Percentiles rank a stretch among this genome's conserved stretches.
Conservation (phyloP, 495 filamentous ascomycete species). For the Aspergillus egyptiacus region DNA sequence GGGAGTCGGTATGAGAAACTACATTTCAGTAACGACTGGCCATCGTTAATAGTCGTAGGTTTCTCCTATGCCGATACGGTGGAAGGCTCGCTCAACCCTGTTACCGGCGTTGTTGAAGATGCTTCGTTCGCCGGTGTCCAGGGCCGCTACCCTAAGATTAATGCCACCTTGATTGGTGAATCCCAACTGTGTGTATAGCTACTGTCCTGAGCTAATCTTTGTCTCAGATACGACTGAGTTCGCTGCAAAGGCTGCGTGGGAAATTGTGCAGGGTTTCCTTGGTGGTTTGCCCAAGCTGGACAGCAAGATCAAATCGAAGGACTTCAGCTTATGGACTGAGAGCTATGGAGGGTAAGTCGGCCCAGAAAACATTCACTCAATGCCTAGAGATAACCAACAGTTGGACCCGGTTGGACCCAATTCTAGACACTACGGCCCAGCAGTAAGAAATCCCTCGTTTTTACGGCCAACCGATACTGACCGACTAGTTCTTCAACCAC, state of each 20-base stretch:
- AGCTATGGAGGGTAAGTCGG: slow-evolving; percentile 58
- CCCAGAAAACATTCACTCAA: neutral
- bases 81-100: slow-evolving; percentile 37
- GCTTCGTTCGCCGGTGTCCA: slow-evolving; percentile 34
- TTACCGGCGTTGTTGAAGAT: slow-evolving; percentile 41
- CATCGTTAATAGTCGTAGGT: slow-evolving; percentile 18
- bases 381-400: slow-evolving; percentile 7
- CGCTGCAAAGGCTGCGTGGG: slow-evolving; percentile 50
- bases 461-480: slow-evolving; percentile 7
- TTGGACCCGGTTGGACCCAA: too few species aligned
- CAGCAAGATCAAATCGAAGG: slow-evolving; percentile 46
- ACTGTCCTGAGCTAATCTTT: slow-evolving; percentile 3
- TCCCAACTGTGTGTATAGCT: slow-evolving; percentile 9
- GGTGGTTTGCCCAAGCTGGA: slow-evolving; percentile 43
- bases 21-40: neutral
- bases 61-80: slow-evolving; percentile 50
- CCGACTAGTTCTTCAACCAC: slow-evolving; percentile 41
- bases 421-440: slow-evolving; percentile 42
- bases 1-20: slow-evolving; percentile 39
- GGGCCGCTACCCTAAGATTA: slow-evolving; percentile 44
- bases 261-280: slow-evolving; percentile 53
- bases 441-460: slow-evolving; percentile 37
- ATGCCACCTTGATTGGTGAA: slow-evolving; percentile 38
- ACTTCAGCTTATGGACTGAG: slow-evolving; percentile 47
- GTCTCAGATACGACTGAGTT: slow-evolving; percentile 46